Base-by-base conservation (phyloP, 352 stramenopile genomes). In the Elongisporangium anandrum region DNA sequence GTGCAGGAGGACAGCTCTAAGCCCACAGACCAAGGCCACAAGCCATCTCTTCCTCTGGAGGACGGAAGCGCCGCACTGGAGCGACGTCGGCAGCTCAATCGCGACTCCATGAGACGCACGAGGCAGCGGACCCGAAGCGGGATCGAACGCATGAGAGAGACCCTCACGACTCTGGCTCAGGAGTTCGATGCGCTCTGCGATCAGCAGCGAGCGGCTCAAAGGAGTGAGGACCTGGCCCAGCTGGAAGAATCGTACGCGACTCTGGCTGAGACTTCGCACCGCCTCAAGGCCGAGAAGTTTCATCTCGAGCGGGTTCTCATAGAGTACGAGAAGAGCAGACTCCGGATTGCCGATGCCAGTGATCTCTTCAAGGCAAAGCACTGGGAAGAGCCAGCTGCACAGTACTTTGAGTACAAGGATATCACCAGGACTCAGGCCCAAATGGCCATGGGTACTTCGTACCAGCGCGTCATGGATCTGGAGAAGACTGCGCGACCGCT, bases 201-300 rank as follows among this genome's bases (percentile, higher is more conserved):
- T 13, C 64, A 66, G 12, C 65, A 69, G 0, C 56, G 76, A 54
- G 63, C 65, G 24, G 61, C 65, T 41, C 61, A 65, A 39, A 60
- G 12, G 41, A 29, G 15, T 41, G 29, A 64, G 67, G 19, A 45
- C 56, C 4, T 72, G 51, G 22, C 56, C 2, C 39, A 53, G 49
- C 60, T 69, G 26, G 74, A 87, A 17, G 69, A 73, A 3, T 64
- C 83, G 47, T 89, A 89, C 61, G 72, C 71, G 13, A 64, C 64
- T 7, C 56, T 87, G 50, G 77, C 79, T 1, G 79, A 86, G 47
- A 49, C 79, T 19, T 87, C 79, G 15, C 73, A 80, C 48, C 68
- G 64, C 23, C 61, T 87, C n/a, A 82, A 87, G 63, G 75, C 83
- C 23, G 77, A 89, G 39, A 84, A 85, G 57, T 87, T 79, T 49